A percentile compares a stretch with the other conserved stretches of the same genome.
These are phyloP conservation scores for Amanita jacksonii DNA, from an alignment of 768 basidiomycete genomes.

Conservation along the genomic window DNA sequence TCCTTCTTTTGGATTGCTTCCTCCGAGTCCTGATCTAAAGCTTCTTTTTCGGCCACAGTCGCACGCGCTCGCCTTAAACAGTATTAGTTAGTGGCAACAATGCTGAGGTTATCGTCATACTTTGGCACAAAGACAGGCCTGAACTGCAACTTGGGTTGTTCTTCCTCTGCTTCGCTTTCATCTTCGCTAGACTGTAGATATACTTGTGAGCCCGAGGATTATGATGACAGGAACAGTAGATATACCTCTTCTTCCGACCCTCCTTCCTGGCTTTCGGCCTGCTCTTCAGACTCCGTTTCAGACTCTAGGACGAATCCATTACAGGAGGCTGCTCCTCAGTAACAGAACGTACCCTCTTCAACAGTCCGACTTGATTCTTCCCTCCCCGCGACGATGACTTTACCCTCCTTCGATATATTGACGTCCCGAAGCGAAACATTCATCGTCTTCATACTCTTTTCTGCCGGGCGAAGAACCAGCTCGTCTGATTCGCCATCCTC, in stretches of 20 bases:
- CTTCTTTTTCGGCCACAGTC: constrained; percentile 64
- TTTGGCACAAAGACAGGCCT: constrained; percentile 94
- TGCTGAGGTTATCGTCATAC: constrained; percentile 33
- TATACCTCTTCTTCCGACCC: constrained; percentile 35
- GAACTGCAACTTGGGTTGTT: constrained; percentile 66
- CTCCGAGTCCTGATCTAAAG: constrained; percentile 63
- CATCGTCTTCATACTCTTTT: constrained; percentile 40
- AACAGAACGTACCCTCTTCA: constrained; percentile 34
- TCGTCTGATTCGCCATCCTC: constrained; percentile 40
- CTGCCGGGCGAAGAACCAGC: constrained; percentile 27
- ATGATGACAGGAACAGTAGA: constrained; percentile 4
- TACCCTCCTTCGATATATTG: constrained; percentile 70
- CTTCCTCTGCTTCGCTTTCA: constrained; percentile 68
- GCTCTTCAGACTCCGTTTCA: constrained; percentile 11
- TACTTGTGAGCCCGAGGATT: constrained; percentile 8
- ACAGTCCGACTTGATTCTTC: constrained; percentile 72
- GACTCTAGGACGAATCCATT: constrained; percentile 1
- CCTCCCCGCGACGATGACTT: constrained; percentile 69
- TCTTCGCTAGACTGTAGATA: constrained; percentile 71
- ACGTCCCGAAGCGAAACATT: constrained; percentile 74
- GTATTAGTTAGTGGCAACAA: constrained; percentile 6
- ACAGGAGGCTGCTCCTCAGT: constrained; percentile 7
- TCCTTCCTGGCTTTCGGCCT: constrained; percentile 16
- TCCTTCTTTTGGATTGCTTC: constrained; percentile 63
- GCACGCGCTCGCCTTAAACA: constrained; percentile 56